Percentiles rank a stretch among this genome's conserved stretches.
These are phyloP conservation scores for Dendrobium officinale DNA, from an alignment of 106 monocot genomes.

Conservation along the genomic window DNA sequence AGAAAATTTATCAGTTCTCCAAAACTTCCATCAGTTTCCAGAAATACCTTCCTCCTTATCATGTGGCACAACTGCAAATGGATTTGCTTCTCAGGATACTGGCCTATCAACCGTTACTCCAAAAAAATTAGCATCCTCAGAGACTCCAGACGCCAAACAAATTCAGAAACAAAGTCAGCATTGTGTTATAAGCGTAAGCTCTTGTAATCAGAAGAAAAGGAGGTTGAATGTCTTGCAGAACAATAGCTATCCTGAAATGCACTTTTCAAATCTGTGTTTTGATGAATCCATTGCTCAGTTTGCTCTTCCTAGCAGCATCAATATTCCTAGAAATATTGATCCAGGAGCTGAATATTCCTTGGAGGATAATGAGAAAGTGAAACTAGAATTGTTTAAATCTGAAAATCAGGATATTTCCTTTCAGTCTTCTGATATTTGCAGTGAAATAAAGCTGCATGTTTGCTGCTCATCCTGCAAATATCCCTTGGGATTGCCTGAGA, in stretches of 20 bases:
- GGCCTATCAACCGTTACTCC: background rate
- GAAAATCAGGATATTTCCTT: slow-evolving; percentile 1
- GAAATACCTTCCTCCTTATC: slow-evolving; percentile 13
- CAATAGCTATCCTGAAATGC: slow-evolving; percentile 16
- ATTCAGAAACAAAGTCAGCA: slow-evolving; percentile 49
- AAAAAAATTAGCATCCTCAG: slow-evolving; percentile 1
- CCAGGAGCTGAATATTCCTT: background rate
- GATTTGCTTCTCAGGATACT: background rate
- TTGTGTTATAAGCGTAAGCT: slow-evolving; percentile 59
- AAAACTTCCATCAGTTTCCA: slow-evolving; percentile 4
- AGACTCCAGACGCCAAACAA: slow-evolving; percentile 17
- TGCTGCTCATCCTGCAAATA: slow-evolving; percentile 57
- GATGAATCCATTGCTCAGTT: slow-evolving; percentile 13
- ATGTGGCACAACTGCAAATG: slow-evolving; percentile 23
- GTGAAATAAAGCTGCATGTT: slow-evolving; percentile 31
- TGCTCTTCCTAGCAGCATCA: slow-evolving; percentile 1
- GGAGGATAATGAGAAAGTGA: background rate
- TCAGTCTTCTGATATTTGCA: slow-evolving; percentile 6
- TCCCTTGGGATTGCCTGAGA: slow-evolving; percentile 42
- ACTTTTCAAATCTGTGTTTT: slow-evolving; percentile 11
- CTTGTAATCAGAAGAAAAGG: slow-evolving; percentile 57
- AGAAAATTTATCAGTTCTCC: slow-evolving; percentile 12
- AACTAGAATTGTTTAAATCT: too few relatives aligned
- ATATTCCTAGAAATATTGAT: background rate
- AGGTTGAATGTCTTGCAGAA: slow-evolving; percentile 22